A percentile compares a stretch with the other conserved stretches of the same genome.
Evolutionary conservation across 148 eudicot genomes (phyloP).

Genomic region (Rhododendron henanense): DNA sequence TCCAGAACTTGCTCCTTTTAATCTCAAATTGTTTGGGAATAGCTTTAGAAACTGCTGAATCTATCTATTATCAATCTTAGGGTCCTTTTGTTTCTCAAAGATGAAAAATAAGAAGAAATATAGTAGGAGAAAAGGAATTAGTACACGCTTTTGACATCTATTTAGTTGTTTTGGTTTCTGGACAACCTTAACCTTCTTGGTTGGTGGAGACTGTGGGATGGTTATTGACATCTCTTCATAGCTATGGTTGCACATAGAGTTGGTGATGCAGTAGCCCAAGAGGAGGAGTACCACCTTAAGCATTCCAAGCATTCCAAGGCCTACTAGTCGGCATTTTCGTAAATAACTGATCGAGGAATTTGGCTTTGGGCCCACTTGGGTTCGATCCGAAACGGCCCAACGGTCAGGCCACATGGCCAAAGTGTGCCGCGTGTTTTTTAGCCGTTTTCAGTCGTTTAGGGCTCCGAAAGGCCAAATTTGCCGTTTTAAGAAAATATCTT

Average conservation of each 20-base stretch:
- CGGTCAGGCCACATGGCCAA: no score
- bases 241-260: not conserved
- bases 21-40: not conserved
- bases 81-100: not conserved
- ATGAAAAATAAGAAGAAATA: not conserved
- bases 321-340: no score
- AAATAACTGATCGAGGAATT: no score
- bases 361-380: no score
- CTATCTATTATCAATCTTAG: not conserved
- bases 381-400: no score
- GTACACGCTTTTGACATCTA: not conserved
- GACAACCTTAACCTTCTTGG: not conserved
- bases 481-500: no score
- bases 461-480: no score
- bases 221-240: not conserved
- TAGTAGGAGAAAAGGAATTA: not conserved
- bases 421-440: no score
- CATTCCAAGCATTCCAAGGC: no score
- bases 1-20: not conserved
- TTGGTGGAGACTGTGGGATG: not conserved
- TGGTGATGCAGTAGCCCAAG: no score
- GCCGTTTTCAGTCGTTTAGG: no score
- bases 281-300: no score
- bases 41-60: not conserved
- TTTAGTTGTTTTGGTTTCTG: not conserved